Evolutionary conservation across 345 rosid species (phyloP).

Genomic region (Noccaea caerulescens): DNA sequence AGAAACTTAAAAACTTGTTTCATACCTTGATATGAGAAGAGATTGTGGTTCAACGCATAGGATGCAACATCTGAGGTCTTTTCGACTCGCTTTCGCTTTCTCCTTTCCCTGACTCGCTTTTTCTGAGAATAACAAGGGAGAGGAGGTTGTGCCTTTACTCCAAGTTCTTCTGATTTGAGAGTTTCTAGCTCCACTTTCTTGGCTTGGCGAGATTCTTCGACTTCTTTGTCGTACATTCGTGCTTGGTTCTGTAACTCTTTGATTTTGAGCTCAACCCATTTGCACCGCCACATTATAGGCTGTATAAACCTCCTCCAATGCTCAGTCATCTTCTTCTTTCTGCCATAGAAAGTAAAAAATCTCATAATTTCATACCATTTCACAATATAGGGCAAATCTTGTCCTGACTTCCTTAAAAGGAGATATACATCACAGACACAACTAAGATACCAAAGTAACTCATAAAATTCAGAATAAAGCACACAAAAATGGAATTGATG

Average conservation of each 20-base stretch:
- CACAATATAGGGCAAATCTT: background rate
- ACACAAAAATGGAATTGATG: constrained; percentile 6
- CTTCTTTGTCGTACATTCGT: constrained; percentile 60
- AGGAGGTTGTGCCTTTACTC: constrained; percentile 56
- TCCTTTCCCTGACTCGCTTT: constrained; percentile 60
- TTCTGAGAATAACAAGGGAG: constrained; percentile 52
- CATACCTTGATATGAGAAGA: constrained; percentile 77
- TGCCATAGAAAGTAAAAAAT: constrained; percentile 20
- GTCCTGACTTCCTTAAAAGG: constrained; percentile 15
- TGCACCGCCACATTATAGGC: constrained; percentile 82
- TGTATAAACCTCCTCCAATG: constrained; percentile 77
- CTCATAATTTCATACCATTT: background rate
- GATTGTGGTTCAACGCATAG: constrained; percentile 54
- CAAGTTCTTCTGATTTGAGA: constrained; percentile 45
- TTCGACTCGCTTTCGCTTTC: constrained; percentile 68
- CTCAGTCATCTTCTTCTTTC: constrained; percentile 81
- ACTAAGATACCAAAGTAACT: constrained; percentile 11
- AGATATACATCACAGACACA: constrained; percentile 18
- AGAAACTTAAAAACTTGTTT: constrained; percentile 22
- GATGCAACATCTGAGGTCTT: constrained; percentile 59
- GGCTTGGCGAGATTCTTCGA: constrained; percentile 51
- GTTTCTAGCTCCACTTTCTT: constrained; percentile 53
- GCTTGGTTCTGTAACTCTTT: constrained; percentile 60
- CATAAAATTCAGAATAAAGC: constrained; percentile 14
- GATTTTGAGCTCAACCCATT: constrained; percentile 75